Percentiles rank a stretch among this genome's conserved stretches.
These are phyloP conservation scores for Mycena crocata DNA, from an alignment of 768 basidiomycete species.

Conservation along the genomic window DNA sequence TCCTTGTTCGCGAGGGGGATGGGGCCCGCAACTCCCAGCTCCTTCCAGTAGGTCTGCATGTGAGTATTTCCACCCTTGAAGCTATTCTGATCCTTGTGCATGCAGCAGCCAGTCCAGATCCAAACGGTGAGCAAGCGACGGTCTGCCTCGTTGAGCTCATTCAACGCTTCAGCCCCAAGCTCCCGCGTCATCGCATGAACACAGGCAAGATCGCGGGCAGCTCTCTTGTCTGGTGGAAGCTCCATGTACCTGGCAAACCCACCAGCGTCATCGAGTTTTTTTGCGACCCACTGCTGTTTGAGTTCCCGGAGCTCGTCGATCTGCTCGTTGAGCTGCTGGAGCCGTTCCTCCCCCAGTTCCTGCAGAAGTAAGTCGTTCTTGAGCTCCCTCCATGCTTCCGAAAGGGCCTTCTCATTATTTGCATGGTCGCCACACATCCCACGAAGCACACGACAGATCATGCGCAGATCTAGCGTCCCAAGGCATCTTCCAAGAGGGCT, in stretches of 20 bases:
- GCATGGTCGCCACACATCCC: conserved; percentile 28
- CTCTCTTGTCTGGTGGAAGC: conserved; percentile 23
- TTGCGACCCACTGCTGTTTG: not conserved
- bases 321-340: not conserved
- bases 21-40: conserved; percentile 5
- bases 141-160: conserved; percentile 16
- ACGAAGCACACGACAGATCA: conserved; percentile 10
- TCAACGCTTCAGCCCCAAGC: conserved; percentile 31
- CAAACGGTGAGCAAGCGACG: conserved; percentile 30
- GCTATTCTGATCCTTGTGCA: conserved; percentile 36
- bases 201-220: conserved; percentile 6
- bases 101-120: conserved; percentile 19
- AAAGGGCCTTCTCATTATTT: conserved; percentile 7
- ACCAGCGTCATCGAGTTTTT: conserved; percentile 23
- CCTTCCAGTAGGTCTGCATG: conserved; percentile 27
- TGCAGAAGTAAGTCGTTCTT: conserved; percentile 4
- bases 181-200: conserved; percentile 5
- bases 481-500: conserved; percentile 11
- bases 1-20: conserved; percentile 2
- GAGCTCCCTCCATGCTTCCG: not conserved
- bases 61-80: conserved; percentile 34
- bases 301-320: conserved; percentile 7
- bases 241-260: conserved; percentile 16
- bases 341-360: conserved; percentile 18
- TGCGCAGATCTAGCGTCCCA: not conserved